phyloP scores from a whole-genome alignment of 495 filamentous ascomycete genomes.

The Jackrogersella minutella region DNA sequence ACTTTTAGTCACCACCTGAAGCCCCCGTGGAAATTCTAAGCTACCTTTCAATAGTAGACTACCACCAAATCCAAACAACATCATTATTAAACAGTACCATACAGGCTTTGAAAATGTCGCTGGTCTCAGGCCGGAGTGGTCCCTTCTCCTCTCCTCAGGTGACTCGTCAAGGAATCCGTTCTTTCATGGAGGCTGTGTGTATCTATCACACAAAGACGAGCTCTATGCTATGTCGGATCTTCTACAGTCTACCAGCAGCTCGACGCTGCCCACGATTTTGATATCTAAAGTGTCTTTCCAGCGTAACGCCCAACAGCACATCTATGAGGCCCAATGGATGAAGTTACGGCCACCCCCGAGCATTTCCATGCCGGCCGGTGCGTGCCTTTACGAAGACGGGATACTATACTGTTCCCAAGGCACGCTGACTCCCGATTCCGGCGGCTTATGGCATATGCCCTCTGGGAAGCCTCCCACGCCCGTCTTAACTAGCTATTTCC shows the following conservation, averaged over 20 bases:
- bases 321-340: constrained; percentile 49
- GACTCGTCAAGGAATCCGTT: constrained; percentile 51
- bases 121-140: constrained; percentile 36
- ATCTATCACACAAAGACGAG: constrained; percentile 43
- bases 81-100: constrained; percentile 41
- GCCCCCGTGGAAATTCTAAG: neutral
- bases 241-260: constrained; percentile 49
- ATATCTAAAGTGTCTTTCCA: constrained; percentile 51
- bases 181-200: constrained; percentile 71
- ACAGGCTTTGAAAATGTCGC: constrained; percentile 26
- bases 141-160: constrained; percentile 50
- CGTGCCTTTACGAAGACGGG: constrained; percentile 36
- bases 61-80: constrained; percentile 5
- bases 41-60: neutral
- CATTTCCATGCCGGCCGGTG: constrained; percentile 66
- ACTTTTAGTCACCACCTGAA: neutral
- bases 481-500: constrained; percentile 52
- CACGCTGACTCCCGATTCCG: constrained; percentile 47
- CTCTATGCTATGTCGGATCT: constrained; percentile 69
- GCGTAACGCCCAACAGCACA: constrained; percentile 29
- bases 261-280: constrained; percentile 51
- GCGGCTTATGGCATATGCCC: constrained; percentile 62
- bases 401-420: constrained; percentile 64
- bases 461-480: constrained; percentile 46
- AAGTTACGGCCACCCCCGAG: constrained; percentile 53